Base-by-base conservation (phyloP, 495 filamentous ascomycete genomes). In the Podospora pseudopauciseta region DNA sequence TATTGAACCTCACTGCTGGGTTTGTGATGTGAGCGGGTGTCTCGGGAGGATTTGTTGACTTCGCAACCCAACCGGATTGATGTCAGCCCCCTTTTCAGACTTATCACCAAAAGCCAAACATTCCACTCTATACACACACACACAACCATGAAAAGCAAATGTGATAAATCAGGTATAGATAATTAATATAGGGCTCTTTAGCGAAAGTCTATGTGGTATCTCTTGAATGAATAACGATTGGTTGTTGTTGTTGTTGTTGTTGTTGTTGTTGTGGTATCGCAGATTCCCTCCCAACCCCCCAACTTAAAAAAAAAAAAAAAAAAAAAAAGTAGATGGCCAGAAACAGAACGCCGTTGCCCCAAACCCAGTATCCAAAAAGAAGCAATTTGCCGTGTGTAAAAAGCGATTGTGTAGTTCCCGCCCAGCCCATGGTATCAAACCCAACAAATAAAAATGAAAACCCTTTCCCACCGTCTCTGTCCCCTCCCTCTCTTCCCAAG, bases 171-270 rank as follows among this genome's bases (percentile, higher is more conserved):
- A 23, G 23, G 23, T 23, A 23, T 23, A 23, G 30, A 6, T 32
- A 7, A 7, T 28, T 28, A 34, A 39, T 28, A 1, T 30, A 63
- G 18, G 20, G 26, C n/a, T 16, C 16, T 69, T 65, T 26, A 70
- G 58, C 69, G 65, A 70, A 65, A 53, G 69, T 67, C 69, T 70
- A 70, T 67, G 28, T 70, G 65, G 65, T 70, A 67, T 67, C 61
- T 67, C 20, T 55, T 11, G 57, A 49, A 56, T 53, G 13, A 49
- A 49, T 49, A 49, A 49, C 39, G 39, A 49, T 49, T 13, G 39
- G 15, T 11, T 39, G 3, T 16, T 49, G 39, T 16, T 16, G 1
- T 63, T 63, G 30, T 23, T 7, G 20, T 23, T 23, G 1, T 59
- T 5, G 30, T 49, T 18, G 15, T 49, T 1, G 7, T 49, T 26